Evolutionary conservation across 371 early-diverging fungal genomes (phyloP), one percentile per base, ranked within the genome.

Genomic region (Circinella umbellata): DNA sequence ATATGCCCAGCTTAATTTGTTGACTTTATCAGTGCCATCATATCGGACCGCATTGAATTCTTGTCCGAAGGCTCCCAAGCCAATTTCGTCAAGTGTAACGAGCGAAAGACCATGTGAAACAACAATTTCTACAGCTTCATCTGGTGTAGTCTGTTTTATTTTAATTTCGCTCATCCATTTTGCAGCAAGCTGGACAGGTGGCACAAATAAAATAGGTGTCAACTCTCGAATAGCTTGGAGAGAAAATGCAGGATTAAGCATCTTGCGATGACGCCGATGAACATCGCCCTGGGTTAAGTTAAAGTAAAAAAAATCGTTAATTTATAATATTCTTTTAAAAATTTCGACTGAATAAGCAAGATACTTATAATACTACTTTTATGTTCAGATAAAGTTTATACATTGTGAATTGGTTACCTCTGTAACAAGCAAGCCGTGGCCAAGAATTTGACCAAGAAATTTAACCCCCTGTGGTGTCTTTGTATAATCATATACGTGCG

Each of bases 231-330:
- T 75, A 11, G 88, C 75, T 51, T 80, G 76, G 34, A 86, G 73
- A 3, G 81, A 73, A 66, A 92, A 92, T 9, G 88, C 87, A 9
- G 92, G 92, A 69, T 91, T 91, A 48, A 91, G 69, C 81, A 91
- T 78, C 60, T 87, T 89, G 54, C 92, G 87, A 70, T 92, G 92
- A 27, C 80, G 84, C 63, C 81, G 80, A 73, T 92, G 92, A 0
- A 62, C 76, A 48, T 76, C 81, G 0, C 90, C 92, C 74, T 76
- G 48, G 47, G 34, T 51, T 27, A 27, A 35, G 6, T 11, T 60
- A 55, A 7, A 37, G 34, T 37, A 27, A 27, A 27, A 27, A 27
- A 27, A 27, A 27, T 27, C 2, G 27, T 27, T 2, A 27, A 27
- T 27, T 27, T 27, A 27, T 27, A 27, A 27, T 27, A 2, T 27